Evolutionary conservation across 345 rosid species (phyloP), one percentile per base, ranked within the genome.

Genomic region (Syzygium aromaticum): DNA sequence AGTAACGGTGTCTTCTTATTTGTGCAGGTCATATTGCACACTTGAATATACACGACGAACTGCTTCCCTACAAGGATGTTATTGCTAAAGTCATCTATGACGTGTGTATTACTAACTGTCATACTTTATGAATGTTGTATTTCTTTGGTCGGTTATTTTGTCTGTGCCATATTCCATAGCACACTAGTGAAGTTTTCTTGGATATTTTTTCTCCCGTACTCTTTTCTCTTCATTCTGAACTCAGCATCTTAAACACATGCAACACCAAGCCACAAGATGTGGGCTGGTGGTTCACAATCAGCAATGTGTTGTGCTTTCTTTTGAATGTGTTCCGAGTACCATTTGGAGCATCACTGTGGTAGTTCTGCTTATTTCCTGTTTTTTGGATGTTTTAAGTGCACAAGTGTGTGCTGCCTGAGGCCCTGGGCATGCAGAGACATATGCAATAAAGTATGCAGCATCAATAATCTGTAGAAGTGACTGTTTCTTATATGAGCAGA

Each of bases 21-120:
- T 59, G 82, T 94, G 91, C 98, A 97, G 99, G 99, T 88, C 99
- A 96, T 64, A 87, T 96, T 87, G 99, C 99, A 56, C 99, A 97
- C 91, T 91, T 97, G 85, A 97, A 97, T 91, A 92, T 97, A 84
- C 98, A 95, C n/a, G 96, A 95, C 59, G 97, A 95, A 88, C 91
- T 96, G 53, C 95, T 95, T 87, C 93, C 96, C 19, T 96, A 93
- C 92, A 96, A 95, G 94, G 94, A 95, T 91, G 95, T 92, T 43
- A 95, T 97, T 90, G 97, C 99, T 33, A 94, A 96, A 90, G 99
- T 97, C 90, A 95, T 97, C 57, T 97, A 92, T 82, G 99, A 97
- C 89, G 98, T 97, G 91, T 84, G 97, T 88, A 87, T 89, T 82
- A 83, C 53, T 87, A 19, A 17, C 56, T 83, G 23, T 83, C 43